Evolutionary conservation across 345 rosid genomes (phyloP), one percentile per base, ranked within the genome.

Genomic region (Carallia brachiata): DNA sequence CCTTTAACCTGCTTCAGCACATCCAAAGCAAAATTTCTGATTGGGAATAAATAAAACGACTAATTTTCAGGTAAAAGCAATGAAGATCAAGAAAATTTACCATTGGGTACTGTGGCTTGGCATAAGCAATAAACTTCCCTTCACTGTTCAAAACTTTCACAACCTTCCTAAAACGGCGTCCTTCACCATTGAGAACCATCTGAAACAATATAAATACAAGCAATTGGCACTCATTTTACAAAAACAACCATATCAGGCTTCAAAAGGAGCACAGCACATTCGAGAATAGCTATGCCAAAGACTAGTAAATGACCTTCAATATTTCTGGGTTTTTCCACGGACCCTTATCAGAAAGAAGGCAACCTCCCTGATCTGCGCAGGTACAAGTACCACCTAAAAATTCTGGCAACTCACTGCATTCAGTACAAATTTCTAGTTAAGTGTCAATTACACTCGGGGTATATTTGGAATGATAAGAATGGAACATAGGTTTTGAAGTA

Each of bases 311-410:
- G 52, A 92, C 99, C 95, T 87, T 88, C 69, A 88, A 71, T 70
- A 92, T 80, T 66, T 87, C 93, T 18, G 87, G 89, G 82, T 92
- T 90, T 77, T 88, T 92, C 99, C 99, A 96, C 44, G 98, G 99
- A 48, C 99, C 99, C 82, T 96, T 92, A 73, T 96, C 98, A 68
- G 99, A 96, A 34, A 83, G 78, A 81, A 92, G 92, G 75, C 99
- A 96, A 67, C 99, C 99, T 44, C 99, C 99, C 80, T 84, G 81
- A 65, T 84, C 90, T 67, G 89, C 84, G 78, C 98, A 96, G 27
- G 82, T 89, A 76, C 99, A 96, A 74, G 63, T 78, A 64, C 99
- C 99, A 6, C 99, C 99, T 73, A 96, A 77, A 84, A 88, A 90
- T 48, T 88, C 86, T 31, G 99, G 99, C 86, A 96, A 84, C 81